Percentiles rank a stretch among this genome's conserved stretches.
phyloP scores from a whole-genome alignment of 805 yeast genomes.

The Teunomyces panamensis region DNA sequence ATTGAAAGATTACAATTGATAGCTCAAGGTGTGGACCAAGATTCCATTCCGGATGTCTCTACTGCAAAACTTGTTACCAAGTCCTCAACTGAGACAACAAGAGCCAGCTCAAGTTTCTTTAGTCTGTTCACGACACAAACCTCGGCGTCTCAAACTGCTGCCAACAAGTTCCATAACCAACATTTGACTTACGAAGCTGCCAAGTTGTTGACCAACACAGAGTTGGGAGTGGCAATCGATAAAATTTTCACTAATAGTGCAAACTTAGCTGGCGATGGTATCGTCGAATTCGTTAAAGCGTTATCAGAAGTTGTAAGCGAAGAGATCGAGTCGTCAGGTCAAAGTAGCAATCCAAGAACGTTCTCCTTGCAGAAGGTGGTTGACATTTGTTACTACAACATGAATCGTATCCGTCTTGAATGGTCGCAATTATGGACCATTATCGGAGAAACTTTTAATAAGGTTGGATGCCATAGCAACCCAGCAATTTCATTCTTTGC shows the following conservation, averaged over 20 bases:
- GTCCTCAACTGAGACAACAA: conserved; percentile 46
- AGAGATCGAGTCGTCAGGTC: conserved; percentile 86
- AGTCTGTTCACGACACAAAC: conserved; percentile 50
- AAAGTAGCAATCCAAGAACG: conserved; percentile 79
- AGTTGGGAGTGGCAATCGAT: conserved; percentile 77
- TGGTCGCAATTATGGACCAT: conserved; percentile 96
- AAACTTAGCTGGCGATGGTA: conserved; percentile 75
- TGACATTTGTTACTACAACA: conserved; percentile 95
- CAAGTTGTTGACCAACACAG: conserved; percentile 57
- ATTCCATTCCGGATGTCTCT: conserved; percentile 79
- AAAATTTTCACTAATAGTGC: conserved; percentile 83
- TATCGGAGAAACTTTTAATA: conserved; percentile 86
- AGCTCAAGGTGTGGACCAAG: conserved; percentile 83
- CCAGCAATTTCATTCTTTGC: conserved; percentile 82
- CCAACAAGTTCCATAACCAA: conserved; percentile 69
- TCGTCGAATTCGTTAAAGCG: conserved; percentile 83
- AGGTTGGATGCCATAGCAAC: conserved; percentile 78
- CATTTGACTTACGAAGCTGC: conserved; percentile 59
- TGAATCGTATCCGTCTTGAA: conserved; percentile 92
- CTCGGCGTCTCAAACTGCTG: conserved; percentile 64
- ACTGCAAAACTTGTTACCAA: conserved; percentile 65
- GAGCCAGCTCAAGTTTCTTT: conserved; percentile 44
- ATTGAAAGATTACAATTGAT: conserved; percentile 86
- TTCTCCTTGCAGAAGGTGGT: conserved; percentile 93
- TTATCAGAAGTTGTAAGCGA: conserved; percentile 83